These are phyloP conservation scores for Paecilomyces variotii DNA, from an alignment of 2,329 filamentous ascomycete species.

Conservation along the genomic window DNA sequence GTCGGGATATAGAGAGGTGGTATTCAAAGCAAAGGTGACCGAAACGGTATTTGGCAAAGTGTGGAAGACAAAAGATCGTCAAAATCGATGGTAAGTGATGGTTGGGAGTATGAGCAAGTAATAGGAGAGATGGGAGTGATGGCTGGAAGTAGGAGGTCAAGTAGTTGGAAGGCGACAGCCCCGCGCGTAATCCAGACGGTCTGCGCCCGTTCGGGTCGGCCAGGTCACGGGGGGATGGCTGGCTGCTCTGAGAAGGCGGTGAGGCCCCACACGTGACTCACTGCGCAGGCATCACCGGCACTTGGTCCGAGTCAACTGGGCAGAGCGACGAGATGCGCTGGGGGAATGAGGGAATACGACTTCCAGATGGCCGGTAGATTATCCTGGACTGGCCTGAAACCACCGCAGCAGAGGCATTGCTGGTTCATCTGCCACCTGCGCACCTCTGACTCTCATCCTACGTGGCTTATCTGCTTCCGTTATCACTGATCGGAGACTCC, in stretches of 20 bases:
- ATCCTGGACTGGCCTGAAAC: not conserved
- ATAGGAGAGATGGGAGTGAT: conserved; percentile 1
- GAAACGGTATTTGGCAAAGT: not conserved
- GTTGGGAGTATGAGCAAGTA: not conserved
- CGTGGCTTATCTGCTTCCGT: not conserved
- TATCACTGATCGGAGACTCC: not conserved
- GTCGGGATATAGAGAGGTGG: not conserved
- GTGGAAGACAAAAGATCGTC: not conserved
- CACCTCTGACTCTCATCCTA: not conserved
- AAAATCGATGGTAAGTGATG: not conserved
- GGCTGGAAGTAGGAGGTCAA: conserved; percentile 5
- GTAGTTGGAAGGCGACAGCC: conserved; percentile 6
- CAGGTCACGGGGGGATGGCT: not conserved
- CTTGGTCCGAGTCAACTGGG: not conserved
- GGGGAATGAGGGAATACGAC: not conserved
- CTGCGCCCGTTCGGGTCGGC: not conserved
- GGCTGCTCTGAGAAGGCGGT: conserved; percentile 12
- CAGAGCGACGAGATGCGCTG: not conserved
- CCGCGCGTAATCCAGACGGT: conserved; percentile 10
- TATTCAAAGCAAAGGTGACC: not conserved
- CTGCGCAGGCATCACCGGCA: not conserved
- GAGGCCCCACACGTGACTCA: conserved; percentile 7
- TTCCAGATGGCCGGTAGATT: not conserved
- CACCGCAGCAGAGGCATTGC: not conserved
- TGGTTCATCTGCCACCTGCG: not conserved